phyloP scores from a whole-genome alignment of 331 rosid species.

The Malus hybrid region DNA sequence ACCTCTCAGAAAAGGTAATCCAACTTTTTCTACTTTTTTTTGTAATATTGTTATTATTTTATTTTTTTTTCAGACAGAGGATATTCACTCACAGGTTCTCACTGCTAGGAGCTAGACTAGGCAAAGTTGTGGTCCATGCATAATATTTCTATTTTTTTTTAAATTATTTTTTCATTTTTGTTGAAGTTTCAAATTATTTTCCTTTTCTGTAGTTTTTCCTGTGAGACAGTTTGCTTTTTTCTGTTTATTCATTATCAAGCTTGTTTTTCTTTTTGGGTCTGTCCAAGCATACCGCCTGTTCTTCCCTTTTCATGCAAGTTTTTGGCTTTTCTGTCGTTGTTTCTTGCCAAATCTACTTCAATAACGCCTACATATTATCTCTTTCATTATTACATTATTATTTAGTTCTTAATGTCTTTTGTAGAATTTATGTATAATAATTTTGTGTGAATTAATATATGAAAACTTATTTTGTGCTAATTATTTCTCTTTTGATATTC shows the following conservation, averaged over 20 bases:
- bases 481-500: not conserved
- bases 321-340: conserved; percentile 12
- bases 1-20: conserved; percentile 85
- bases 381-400: not conserved
- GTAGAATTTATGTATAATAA: not conserved
- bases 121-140: conserved; percentile 57
- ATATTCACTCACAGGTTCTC: conserved; percentile 53
- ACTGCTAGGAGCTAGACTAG: not conserved
- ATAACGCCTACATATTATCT: conserved; percentile 22
- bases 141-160: not conserved
- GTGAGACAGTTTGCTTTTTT: not conserved
- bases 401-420: not conserved
- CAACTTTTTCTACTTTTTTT: conserved; percentile 12
- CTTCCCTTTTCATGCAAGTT: conserved; percentile 5
- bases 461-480: not conserved
- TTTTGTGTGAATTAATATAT: not conserved
- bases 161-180: conserved; percentile 2
- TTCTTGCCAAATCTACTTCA: conserved; percentile 10
- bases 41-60: conserved; percentile 2
- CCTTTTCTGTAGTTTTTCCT: not conserved
- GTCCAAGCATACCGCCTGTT: conserved; percentile 3
- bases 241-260: not conserved
- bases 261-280: conserved; percentile 2
- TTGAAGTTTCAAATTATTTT: not conserved
- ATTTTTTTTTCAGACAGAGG: conserved; percentile 38